Percentiles rank a stretch among this genome's conserved stretches.
These are phyloP conservation scores for Mortierella alpina DNA, from an alignment of 192 early-diverging fungal genomes.

Conservation along the genomic window DNA sequence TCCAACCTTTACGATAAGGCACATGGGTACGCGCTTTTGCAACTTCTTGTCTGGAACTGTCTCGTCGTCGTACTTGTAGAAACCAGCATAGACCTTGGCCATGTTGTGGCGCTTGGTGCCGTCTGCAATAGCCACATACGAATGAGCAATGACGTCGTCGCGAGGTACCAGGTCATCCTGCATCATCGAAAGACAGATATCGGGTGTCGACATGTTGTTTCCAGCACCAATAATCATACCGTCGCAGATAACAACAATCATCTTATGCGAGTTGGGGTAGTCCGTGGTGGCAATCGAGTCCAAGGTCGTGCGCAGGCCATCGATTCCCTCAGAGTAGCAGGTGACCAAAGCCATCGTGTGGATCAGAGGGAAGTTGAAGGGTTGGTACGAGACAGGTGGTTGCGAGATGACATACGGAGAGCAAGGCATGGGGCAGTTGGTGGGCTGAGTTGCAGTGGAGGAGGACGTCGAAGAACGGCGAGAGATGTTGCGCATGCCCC, in stretches of 20 bases:
- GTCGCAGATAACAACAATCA: slow-evolving; percentile 82
- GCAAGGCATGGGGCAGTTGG: slow-evolving; percentile 46
- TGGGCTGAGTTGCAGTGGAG: slow-evolving; percentile 34
- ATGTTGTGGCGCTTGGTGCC: slow-evolving; percentile 93
- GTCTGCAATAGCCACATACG: slow-evolving; percentile 92
- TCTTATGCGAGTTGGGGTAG: slow-evolving; percentile 82
- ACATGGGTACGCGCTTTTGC: slow-evolving; percentile 74
- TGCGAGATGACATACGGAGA: slow-evolving; percentile 54
- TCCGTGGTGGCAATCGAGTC: slow-evolving; percentile 84
- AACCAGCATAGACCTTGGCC: slow-evolving; percentile 93
- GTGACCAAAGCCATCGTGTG: slow-evolving; percentile 82
- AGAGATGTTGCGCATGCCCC: slow-evolving; percentile 42
- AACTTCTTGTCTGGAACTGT: slow-evolving; percentile 64
- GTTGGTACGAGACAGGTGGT: slow-evolving; percentile 57
- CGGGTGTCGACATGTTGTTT: slow-evolving; percentile 81
- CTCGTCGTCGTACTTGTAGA: slow-evolving; percentile 78
- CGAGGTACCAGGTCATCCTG: slow-evolving; percentile 70
- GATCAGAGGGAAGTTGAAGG: slow-evolving; percentile 62
- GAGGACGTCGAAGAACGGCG: slow-evolving; percentile 51
- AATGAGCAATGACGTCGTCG: slow-evolving; percentile 74
- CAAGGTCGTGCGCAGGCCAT: slow-evolving; percentile 78
- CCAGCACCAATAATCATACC: slow-evolving; percentile 84
- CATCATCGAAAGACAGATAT: slow-evolving; percentile 85
- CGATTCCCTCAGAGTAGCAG: slow-evolving; percentile 81
- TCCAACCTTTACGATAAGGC: slow-evolving; percentile 80